Conservation (phyloP, 2,329 filamentous ascomycete species). For the Onygenales sp. region DNA sequence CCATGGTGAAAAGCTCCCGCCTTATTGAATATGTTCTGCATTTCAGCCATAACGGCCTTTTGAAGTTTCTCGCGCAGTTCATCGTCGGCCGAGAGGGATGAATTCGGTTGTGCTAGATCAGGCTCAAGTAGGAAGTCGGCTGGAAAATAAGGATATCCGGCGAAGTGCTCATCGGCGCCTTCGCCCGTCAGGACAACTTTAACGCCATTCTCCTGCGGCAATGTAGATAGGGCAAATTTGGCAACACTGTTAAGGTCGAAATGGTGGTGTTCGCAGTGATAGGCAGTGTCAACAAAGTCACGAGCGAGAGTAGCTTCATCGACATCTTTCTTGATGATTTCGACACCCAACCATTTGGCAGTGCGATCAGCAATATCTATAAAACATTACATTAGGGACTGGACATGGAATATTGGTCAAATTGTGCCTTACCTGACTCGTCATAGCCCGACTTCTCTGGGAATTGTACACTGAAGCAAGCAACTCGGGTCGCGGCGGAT, state of each 20-base stretch:
- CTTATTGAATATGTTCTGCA: not conserved
- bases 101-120: conserved; percentile 30
- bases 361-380: conserved; percentile 37
- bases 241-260: conserved; percentile 45
- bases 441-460: conserved; percentile 40
- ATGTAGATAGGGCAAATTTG: conserved; percentile 41
- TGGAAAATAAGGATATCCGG: conserved; percentile 41
- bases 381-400: not conserved
- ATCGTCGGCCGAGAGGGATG: conserved; percentile 11
- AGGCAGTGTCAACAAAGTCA: conserved; percentile 36
- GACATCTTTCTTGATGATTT: conserved; percentile 35
- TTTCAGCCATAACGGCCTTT: not conserved
- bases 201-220: conserved; percentile 37
- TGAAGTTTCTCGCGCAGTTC: not conserved
- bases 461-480: conserved; percentile 47
- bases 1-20: not conserved
- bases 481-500: conserved; percentile 25
- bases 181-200: conserved; percentile 48
- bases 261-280: conserved; percentile 37
- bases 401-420: not conserved
- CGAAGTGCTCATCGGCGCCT: conserved; percentile 47
- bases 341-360: conserved; percentile 39
- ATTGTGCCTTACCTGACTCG: conserved; percentile 32
- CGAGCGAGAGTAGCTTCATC: conserved; percentile 35
- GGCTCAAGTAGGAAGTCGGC: conserved; percentile 42